Percentiles rank a stretch among this genome's conserved stretches.
Evolutionary conservation across 1,284 basidiomycete genomes (phyloP).

Genomic region (Malassezia sympodialis): DNA sequence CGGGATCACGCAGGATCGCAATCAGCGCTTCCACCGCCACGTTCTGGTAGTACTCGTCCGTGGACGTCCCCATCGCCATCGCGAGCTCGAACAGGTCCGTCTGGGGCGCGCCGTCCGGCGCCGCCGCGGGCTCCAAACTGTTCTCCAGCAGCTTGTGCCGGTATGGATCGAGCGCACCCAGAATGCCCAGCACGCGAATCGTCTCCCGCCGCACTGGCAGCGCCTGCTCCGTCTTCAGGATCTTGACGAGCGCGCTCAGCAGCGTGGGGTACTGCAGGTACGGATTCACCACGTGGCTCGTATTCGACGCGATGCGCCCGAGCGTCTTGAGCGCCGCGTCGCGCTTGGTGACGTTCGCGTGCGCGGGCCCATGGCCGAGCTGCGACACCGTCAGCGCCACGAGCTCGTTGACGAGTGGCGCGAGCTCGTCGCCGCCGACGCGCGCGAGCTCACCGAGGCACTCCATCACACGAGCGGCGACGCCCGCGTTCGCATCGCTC

Average conservation of each 20-base stretch:
- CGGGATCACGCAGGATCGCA: constrained; percentile 64
- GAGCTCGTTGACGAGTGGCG: constrained; percentile 70
- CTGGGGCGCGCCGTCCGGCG: constrained; percentile 47
- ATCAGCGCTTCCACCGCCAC: constrained; percentile 85
- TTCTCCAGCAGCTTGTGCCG: constrained; percentile 74
- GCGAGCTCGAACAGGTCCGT: constrained; percentile 55
- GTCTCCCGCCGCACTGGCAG: constrained; percentile 65
- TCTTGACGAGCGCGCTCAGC: constrained; percentile 73
- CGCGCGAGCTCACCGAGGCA: constrained; percentile 88
- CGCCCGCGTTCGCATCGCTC: constrained; percentile 70
- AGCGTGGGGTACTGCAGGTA: constrained; percentile 83
- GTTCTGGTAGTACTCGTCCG: constrained; percentile 93
- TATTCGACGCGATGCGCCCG: constrained; percentile 89
- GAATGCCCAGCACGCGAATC: constrained; percentile 84
- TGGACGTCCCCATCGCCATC: constrained; percentile 50
- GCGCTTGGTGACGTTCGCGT: constrained; percentile 50
- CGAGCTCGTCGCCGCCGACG: constrained; percentile 85
- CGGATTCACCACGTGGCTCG: constrained; percentile 85
- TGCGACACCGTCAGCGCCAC: constrained; percentile 83
- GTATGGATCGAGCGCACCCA: constrained; percentile 97
- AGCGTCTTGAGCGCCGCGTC: constrained; percentile 89
- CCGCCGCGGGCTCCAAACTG: constrained; percentile 57
- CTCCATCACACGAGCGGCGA: constrained; percentile 84
- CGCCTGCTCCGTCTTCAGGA: constrained; percentile 72
- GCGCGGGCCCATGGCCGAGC: constrained; percentile 58